These are phyloP conservation scores for Lycium barbarum DNA, from an alignment of 257 asterid species.

Conservation along the genomic window DNA sequence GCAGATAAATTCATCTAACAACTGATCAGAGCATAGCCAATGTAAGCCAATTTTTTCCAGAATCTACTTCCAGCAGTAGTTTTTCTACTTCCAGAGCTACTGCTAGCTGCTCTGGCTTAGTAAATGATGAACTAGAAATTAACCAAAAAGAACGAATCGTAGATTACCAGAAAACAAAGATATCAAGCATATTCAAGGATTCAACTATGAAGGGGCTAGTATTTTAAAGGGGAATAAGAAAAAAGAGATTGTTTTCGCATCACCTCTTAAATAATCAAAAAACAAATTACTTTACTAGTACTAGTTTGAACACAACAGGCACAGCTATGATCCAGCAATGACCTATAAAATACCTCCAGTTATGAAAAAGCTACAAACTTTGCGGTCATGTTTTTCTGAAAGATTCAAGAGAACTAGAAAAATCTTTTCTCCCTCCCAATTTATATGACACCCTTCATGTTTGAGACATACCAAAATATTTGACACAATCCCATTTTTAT, in stretches of 20 bases:
- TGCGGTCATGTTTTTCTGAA: neutral
- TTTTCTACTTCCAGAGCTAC: neutral
- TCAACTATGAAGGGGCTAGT: neutral
- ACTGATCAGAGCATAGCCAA: neutral
- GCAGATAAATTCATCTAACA: neutral
- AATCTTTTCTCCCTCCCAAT: neutral
- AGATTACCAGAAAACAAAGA: neutral
- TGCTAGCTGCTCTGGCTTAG: too few species aligned
- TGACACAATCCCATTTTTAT: neutral
- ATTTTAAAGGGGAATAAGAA: neutral
- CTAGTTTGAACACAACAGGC: neutral
- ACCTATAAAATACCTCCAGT: neutral
- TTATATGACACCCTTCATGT: neutral
- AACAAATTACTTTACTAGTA: neutral
- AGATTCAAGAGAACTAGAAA: neutral
- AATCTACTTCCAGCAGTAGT: neutral
- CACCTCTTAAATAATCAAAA: neutral
- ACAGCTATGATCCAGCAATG: neutral
- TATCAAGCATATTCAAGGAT: neutral
- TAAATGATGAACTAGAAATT: too few species aligned
- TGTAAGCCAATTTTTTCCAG: neutral
- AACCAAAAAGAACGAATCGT: neutral
- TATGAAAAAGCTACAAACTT: neutral
- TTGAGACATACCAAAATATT: neutral
- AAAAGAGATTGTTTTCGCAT: neutral